Conservation (phyloP, 2,329 filamentous ascomycete species). For the Paecilomyces formosus region DNA sequence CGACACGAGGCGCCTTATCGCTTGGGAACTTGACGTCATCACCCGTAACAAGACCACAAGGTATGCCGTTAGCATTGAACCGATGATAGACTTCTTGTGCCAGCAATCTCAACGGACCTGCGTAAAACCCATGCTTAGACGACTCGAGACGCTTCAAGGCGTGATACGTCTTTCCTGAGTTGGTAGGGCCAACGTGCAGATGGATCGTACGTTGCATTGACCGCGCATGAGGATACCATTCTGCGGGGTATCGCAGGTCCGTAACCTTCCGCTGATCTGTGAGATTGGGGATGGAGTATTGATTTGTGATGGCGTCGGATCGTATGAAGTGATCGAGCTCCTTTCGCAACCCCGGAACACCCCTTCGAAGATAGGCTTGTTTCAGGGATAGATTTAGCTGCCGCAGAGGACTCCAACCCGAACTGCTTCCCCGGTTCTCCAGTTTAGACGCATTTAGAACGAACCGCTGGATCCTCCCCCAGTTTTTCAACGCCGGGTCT, state of each 20-base stretch:
- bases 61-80: slow-evolving; percentile 67
- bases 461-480: slow-evolving; percentile 24
- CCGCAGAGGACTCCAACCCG: slow-evolving; percentile 13
- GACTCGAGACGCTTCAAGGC: slow-evolving; percentile 78
- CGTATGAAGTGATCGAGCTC: slow-evolving; percentile 64
- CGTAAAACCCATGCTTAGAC: slow-evolving; percentile 73
- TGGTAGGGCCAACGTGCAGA: slow-evolving; percentile 91
- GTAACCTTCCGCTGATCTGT: slow-evolving; percentile 58
- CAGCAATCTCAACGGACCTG: slow-evolving; percentile 78
- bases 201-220: slow-evolving; percentile 75
- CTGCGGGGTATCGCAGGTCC: slow-evolving; percentile 80
- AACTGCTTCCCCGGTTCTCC: slow-evolving; percentile 10
- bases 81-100: slow-evolving; percentile 94
- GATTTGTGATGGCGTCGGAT: slow-evolving; percentile 52
- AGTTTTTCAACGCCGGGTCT: slow-evolving; percentile 13
- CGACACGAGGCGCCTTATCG: slow-evolving; percentile 50
- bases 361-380: slow-evolving; percentile 51
- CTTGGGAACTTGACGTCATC: slow-evolving; percentile 73
- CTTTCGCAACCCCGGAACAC: slow-evolving; percentile 44
- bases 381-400: slow-evolving; percentile 38
- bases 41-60: slow-evolving; percentile 78
- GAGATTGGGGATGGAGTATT: slow-evolving; percentile 50
- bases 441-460: slow-evolving; percentile 22
- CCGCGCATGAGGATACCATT: slow-evolving; percentile 86
- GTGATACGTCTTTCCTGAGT: slow-evolving; percentile 96